phyloP scores from a whole-genome alignment of 1,284 basidiomycete species.

The Wolfiporia cocos region DNA sequence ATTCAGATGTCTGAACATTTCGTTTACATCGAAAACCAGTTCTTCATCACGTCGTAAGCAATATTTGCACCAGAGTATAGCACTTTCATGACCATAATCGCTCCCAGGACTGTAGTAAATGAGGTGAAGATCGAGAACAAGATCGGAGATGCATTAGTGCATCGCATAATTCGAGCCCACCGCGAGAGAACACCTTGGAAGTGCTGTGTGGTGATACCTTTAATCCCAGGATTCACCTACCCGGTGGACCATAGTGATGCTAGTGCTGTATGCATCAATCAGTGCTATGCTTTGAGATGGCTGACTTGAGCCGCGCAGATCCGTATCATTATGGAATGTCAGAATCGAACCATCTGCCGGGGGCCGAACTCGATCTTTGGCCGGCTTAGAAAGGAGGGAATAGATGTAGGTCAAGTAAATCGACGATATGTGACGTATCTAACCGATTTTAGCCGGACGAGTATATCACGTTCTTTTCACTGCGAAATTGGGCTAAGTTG shows the following conservation, averaged over 20 bases:
- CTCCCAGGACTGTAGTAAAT: constrained; percentile 71
- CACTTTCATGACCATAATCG: background rate
- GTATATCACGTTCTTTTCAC: constrained; percentile 88
- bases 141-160: constrained; percentile 92
- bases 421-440: too few species aligned
- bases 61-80: constrained; percentile 6
- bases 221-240: constrained; percentile 92
- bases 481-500: constrained; percentile 93
- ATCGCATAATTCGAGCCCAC: constrained; percentile 88
- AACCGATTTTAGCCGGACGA: constrained; percentile 78
- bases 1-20: constrained; percentile 95
- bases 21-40: constrained; percentile 96
- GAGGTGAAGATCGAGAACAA: constrained; percentile 88
- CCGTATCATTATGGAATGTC: constrained; percentile 90
- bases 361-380: constrained; percentile 93
- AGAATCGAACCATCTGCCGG: constrained; percentile 84
- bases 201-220: constrained; percentile 90
- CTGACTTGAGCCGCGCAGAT: constrained; percentile 41
- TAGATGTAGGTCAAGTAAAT: constrained; percentile 78
- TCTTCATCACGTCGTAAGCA: constrained; percentile 94
- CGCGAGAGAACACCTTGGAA: constrained; percentile 81
- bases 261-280: constrained; percentile 60
- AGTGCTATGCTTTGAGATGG: constrained; percentile 6
- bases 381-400: constrained; percentile 81
- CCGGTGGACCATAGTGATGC: constrained; percentile 92